phyloP scores from a whole-genome alignment of 257 asterid species.

The Solanum boliviense region DNA sequence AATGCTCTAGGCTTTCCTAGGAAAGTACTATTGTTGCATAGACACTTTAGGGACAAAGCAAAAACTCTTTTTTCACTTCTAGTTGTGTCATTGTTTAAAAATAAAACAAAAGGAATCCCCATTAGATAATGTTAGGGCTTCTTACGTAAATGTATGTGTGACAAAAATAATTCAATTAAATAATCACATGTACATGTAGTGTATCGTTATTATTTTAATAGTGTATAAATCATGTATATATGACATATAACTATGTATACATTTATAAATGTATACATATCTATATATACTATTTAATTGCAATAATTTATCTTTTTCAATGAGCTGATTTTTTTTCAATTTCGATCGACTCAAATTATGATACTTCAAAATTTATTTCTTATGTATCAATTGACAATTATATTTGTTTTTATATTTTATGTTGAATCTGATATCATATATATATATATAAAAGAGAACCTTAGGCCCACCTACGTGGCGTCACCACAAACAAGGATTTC shows the following conservation, averaged over 20 bases:
- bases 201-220: too few relatives aligned
- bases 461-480: too few relatives aligned
- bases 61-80: not conserved
- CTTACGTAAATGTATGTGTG: not conserved
- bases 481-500: too few relatives aligned
- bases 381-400: not conserved
- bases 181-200: not conserved
- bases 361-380: too few relatives aligned
- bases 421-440: not conserved
- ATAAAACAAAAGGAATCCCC: not conserved
- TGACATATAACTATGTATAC: too few relatives aligned
- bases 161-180: not conserved
- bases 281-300: not conserved
- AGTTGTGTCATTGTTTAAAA: not conserved
- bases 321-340: not conserved
- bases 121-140: not conserved
- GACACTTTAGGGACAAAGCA: not conserved
- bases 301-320: not conserved
- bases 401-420: too few relatives aligned
- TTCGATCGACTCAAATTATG: too few relatives aligned
- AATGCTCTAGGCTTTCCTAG: not conserved
- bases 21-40: not conserved
- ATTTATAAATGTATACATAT: too few relatives aligned
- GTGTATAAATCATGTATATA: too few relatives aligned
- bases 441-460: too few relatives aligned